Evolutionary conservation across 345 rosid genomes (phyloP).

Genomic region (Arabidopsis arenosa): DNA sequence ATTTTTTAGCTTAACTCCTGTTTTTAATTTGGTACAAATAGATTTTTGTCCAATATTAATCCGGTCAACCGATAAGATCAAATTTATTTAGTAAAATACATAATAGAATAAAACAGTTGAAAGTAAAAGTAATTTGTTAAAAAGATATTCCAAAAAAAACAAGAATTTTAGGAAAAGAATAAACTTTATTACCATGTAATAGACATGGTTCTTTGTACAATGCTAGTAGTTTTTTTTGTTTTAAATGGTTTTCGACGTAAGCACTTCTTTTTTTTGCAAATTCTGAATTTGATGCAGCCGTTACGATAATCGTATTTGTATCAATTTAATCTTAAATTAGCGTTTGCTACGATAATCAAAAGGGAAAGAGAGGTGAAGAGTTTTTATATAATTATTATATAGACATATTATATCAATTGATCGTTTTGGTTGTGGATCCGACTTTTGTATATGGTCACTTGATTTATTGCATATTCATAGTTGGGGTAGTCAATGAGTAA

Average conservation of each 20-base stretch:
- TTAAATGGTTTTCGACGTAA: neutral
- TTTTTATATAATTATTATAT: neutral
- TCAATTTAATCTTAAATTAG: neutral
- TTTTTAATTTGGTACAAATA: too few species aligned
- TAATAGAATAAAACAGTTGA: neutral
- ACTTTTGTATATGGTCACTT: constrained; percentile 37
- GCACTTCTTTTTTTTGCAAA: neutral
- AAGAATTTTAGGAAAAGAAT: constrained; percentile 10
- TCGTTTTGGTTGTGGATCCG: constrained; percentile 21
- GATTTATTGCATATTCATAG: constrained; percentile 34
- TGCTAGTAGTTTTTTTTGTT: neutral
- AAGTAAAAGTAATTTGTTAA: neutral
- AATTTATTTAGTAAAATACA: constrained; percentile 24
- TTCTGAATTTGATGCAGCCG: neutral
- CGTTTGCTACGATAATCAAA: neutral
- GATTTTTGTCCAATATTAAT: neutral
- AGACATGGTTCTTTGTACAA: constrained; percentile 16
- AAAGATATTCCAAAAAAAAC: constrained; percentile 21
- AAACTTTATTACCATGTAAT: constrained; percentile 12
- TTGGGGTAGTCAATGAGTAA: constrained; percentile 48
- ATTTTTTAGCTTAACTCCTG: neutral
- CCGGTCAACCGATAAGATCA: neutral
- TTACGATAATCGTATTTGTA: too few species aligned
- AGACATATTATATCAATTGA: neutral
- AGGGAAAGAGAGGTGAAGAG: neutral